Base-by-base conservation (phyloP, 257 asterid genomes). In the Jaltomata sinuosa region DNA sequence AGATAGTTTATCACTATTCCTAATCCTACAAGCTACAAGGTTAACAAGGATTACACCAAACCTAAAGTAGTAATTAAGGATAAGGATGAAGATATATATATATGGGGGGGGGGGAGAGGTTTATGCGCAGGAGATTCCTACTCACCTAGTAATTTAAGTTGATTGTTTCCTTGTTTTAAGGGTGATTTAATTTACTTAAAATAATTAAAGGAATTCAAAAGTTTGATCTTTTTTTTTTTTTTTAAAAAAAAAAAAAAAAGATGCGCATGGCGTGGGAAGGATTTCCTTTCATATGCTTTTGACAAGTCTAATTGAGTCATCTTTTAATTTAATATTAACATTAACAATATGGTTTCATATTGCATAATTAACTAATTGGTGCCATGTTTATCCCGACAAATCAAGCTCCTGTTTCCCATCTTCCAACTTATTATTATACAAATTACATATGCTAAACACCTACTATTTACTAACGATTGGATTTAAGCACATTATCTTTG, bases 361-460 rank as follows among this genome's bases (percentile, higher is more conserved):
- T 38, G 62, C 62, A 38, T 59, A 81, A 64, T 64, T 64, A 59
- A 81, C 18, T 81, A 81, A 25, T 61, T 19, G 25, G 57, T 81
- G 59, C 55, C 84, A 81, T 81, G 84, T 81, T 81, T 47, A 59
- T 81, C 59, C 84, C 84, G 77, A 81, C 84, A 81, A 81, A 14
- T 38, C 45, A 7, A 59, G 59, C 45, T 81, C 42, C 22, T 81
- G 84, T 81, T 81, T 81, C 84, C 76, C 55, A 59, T 81, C 45
- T 22, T 59, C 84, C 77, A 11, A 57, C 84, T 81, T 38, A 25
- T 18, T 31, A 81, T 40, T 38, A 40, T 81, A 55, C 8, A 47
- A 29, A 45, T 42, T 38, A n/a, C 34, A 57, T 21, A 38, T 64
- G 54, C 57, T 22, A 59, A 81, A 15, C 25, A 14, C 61, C 81